Base-by-base conservation (phyloP, 805 yeast species). In the Zygoascus bituminiphila region DNA sequence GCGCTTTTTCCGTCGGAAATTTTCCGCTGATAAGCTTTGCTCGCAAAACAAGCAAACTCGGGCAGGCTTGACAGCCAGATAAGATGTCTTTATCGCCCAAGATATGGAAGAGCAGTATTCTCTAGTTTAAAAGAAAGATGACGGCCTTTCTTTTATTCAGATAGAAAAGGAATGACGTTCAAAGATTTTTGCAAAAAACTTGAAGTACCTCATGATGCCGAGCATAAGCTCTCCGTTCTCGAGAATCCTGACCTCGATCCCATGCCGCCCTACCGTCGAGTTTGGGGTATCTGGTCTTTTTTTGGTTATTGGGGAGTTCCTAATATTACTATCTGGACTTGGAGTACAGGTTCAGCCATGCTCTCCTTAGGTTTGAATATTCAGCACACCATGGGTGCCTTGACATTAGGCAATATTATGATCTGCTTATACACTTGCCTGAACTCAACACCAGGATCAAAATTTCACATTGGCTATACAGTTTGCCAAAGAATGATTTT, bases 381-480 rank as follows among this genome's bases (percentile, higher is more conserved):
- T 40, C 65, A 70, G 4, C 73, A 74, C 44, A 57, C 75, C 1
- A 69, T 74, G 72, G 70, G 73, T 10, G 62, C 65, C 24, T 62
- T 73, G 20, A 64, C 71, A 15, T 43, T 75, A 20, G 76, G 70
- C 5, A 70, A 71, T 47, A 24, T 64, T 10, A 54, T 75, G 44
- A 67, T 72, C 45, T 65, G 69, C 37, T 52, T 64, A 2, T 60
- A 69, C 38, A 70, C 76, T 14, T 56, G 69, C 12, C 58, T 68
- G 14, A 73, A 72, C 51, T 73, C 75, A 35, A 65, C 66, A 55
- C 72, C 69, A 17, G 79, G 79, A 31, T 67, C 72, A 7, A 66
- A 67, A 19, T 75, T 69, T 60, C 78, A 73, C 57, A 64, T 75
- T 43, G 77, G 78, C 0, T 75, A 66, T 52, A 70, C 78, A 5